Evolutionary conservation across 306 rosid species (phyloP), one percentile per base, ranked within the genome.

Genomic region (Gillenia trifoliata): DNA sequence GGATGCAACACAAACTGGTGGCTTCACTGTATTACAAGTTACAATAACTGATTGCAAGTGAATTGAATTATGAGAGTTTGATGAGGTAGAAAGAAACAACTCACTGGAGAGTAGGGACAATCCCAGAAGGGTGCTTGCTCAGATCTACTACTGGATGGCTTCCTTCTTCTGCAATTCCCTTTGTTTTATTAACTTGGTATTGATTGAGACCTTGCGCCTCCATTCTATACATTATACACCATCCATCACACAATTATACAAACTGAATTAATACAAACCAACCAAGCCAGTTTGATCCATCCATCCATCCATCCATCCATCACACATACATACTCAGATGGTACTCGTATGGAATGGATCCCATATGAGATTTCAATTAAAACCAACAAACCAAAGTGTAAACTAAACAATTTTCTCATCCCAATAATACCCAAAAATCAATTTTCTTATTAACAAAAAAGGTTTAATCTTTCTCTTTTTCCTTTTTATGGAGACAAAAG

Each of bases 101-200:
- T 90, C 92, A 94, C 98, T 90, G 98, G 9, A 94, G 93, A 73
- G 94, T 94, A 41, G 98, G 98, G 41, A 94, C 92, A 29, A 91
- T 94, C 79, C 97, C 97, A 76, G 96, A 91, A 86, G 97, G 98
- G 68, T 94, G 96, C 78, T 90, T 88, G 85, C 78, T 83, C 60
- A 78, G 86, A 88, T 88, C 98, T 17, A 91, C 98, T 17, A 90
- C 91, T 0, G 97, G 95, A 64, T 94, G 96, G 90, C 87, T 90
- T 40, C 90, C 94, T 84, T 91, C 96, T 90, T 92, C 98, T n/a
- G 96, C 88, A 95, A 90, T 85, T 78, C 88, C 82, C 66, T 71
- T 34, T 45, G 26, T 8, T 15, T 36, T 73, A 75, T 54, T 45
- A 41, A 20, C 61, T 45, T 4, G 64, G 40, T 33, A 60, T 28